Base-by-base conservation (phyloP, 2,329 filamentous ascomycete species). In the Phymatotrichopsis omnivora region DNA sequence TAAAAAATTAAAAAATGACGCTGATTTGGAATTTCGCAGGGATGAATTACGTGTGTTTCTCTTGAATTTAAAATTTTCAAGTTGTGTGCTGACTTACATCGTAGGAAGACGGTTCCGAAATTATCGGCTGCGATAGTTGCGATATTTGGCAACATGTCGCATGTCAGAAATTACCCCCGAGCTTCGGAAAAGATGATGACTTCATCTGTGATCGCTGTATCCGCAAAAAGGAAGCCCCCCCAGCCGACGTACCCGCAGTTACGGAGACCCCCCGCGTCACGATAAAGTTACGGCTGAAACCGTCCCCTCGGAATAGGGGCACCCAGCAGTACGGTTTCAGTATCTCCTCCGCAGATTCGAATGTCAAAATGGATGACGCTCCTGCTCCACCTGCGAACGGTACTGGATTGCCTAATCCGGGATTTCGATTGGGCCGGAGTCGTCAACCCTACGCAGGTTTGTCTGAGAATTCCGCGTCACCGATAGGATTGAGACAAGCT, bases 121-220 rank as follows among this genome's bases (percentile, higher is more conserved):
- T 86, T 61, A 79, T 98, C 54, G 83, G 87, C 22, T 98, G 91
- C 65, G 91, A 98, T 61, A 79, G 73, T 56, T 98, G 91, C 68
- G 93, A 81, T 60, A 80, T 93, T 36, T 98, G 91, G 91, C 89
- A 96, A 62, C 91, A 98, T 61, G 93, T 86, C 69, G 85, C 82
- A 58, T 98, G 91, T 60, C 74, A 94, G 49, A 81, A 80, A 30
- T 82, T 96, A 53, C 74, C 75, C 34, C 75, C 93, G 57, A 68
- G 73, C 49, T 82, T 87, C 52, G 87, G 86, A 1, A 89, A 94
- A 54, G 72, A 78, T 35, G 77, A 85, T 1, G 83, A 93, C 55
- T 96, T 96, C 59, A 77, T 80, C 36, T 98, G 91, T 67, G 77
- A 75, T 56, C 76, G 73, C 12, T 79, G 76, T 47, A 75, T 27